Evolutionary conservation across 257 asterid genomes (phyloP).

Genomic region (Solanum sejunctum): DNA sequence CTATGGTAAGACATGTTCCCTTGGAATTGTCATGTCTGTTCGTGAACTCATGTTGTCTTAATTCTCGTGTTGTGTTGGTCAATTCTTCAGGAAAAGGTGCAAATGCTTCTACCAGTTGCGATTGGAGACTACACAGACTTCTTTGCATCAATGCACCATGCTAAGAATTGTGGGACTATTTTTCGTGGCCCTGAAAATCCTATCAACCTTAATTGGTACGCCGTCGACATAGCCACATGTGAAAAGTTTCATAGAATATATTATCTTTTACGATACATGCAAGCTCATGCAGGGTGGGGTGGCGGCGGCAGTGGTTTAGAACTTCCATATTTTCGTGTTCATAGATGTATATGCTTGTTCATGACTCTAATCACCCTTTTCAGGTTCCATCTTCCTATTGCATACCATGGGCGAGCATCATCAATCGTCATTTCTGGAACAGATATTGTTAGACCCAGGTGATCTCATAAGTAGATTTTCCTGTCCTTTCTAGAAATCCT

Average conservation of each 20-base stretch:
- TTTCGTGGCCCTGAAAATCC: conserved; percentile 82
- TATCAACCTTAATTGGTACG: conserved; percentile 66
- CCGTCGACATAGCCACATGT: neutral
- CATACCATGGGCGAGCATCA: conserved; percentile 98
- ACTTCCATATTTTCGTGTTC: neutral
- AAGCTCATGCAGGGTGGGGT: neutral
- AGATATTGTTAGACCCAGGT: conserved; percentile 88
- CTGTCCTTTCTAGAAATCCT: neutral
- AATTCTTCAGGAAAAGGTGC: conserved; percentile 47
- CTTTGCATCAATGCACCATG: conserved; percentile 91
- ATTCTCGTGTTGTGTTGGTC: neutral
- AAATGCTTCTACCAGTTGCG: conserved; percentile 80
- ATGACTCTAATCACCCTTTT: neutral
- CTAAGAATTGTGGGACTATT: conserved; percentile 73
- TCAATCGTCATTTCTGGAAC: conserved; percentile 91
- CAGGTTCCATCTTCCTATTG: conserved; percentile 97
- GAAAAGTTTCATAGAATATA: neutral
- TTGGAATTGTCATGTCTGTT: neutral
- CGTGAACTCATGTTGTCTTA: neutral
- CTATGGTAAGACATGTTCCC: conserved; percentile 38
- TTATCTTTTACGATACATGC: neutral
- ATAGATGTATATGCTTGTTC: neutral
- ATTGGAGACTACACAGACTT: conserved; percentile 94
- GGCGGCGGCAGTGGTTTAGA: too few relatives aligned
- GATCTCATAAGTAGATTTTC: neutral